Base-by-base conservation (phyloP, 2,329 filamentous ascomycete species). In the Scedosporium minutisporum region DNA sequence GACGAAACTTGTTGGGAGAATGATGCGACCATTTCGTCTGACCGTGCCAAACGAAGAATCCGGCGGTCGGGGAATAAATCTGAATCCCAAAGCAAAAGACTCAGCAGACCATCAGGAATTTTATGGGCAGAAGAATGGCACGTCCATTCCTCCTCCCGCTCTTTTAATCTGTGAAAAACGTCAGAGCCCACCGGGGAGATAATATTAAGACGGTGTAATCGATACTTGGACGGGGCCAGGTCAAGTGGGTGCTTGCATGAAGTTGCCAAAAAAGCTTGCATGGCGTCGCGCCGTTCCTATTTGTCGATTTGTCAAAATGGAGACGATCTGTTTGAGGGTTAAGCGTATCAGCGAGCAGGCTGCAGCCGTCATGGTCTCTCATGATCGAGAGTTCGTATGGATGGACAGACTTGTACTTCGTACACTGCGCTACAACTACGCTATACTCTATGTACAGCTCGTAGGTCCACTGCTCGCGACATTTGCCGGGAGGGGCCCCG, bases 171-270 rank as follows among this genome's bases (percentile, higher is more conserved):
- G 33, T 42, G 57, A 33, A 58, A 41, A 18, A 58, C 21, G 42
- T 18, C 9, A 41, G 29, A 41, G 29, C 16, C 29, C 10, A 5
- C 2, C 29, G 12, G 16, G 29, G 18, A 41, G 33, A 41, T 58
- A 38, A 12, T 38, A 38, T 38, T 14, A 38, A 38, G 33, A 48
- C 44, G 44, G 18, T n/a, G 44, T 27, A 48, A 18, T 60, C 27
- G 27, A 60, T 60, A 18, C 58, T 41, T 48, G 58, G 48, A 60
- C 21, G 38, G 58, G 58, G 25, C 18, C 18, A 46, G 58, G 12
- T 25, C 44, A 48, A 16, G 58, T 60, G 58, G 58, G 16, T 60
- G 58, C 58, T 41, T 60, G 58, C 58, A 60, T 60, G 41, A 46
- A 48, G 41, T 18, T 7, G 16, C 41, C 25, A 60, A 60, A 38